phyloP scores from a whole-genome alignment of 139 green algal species.

The Chlorella sp. region DNA sequence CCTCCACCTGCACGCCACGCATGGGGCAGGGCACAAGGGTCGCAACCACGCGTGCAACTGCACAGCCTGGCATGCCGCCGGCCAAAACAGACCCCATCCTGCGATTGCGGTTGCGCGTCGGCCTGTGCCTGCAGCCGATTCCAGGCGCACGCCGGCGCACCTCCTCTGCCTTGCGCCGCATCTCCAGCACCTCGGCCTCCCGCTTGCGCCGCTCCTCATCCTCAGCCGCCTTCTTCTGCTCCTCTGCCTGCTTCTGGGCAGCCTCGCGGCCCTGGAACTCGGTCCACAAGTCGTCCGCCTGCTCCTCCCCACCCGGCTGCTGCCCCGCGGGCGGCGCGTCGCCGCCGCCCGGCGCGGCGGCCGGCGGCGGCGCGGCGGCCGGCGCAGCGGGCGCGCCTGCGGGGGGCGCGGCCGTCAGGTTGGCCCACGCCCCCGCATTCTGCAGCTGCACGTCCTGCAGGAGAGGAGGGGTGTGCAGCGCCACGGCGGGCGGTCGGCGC shows the following conservation, averaged over 20 bases:
- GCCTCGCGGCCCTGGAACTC: slow-evolving; percentile 51
- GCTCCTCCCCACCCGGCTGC: background rate
- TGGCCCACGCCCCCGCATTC: slow-evolving; percentile 48
- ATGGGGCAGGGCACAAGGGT: background rate
- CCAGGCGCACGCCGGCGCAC: background rate
- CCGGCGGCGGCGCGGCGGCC: background rate
- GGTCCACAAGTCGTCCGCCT: slow-evolving; percentile 51
- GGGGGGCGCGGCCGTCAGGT: slow-evolving; percentile 25
- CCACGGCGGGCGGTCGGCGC: too few relatives aligned
- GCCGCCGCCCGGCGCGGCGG: background rate
- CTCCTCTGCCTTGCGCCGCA: slow-evolving; percentile 19
- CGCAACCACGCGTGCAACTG: background rate
- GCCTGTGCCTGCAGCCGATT: background rate
- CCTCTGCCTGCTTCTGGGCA: slow-evolving; percentile 32
- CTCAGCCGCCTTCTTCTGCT: slow-evolving; percentile 29
- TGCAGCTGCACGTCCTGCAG: slow-evolving; percentile 50
- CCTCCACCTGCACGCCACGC: slow-evolving; percentile 9
- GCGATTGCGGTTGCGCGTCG: too few relatives aligned
- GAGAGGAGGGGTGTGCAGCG: background rate
- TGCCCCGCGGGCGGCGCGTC: background rate
- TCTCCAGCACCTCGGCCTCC: slow-evolving; percentile 10
- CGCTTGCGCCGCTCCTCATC: slow-evolving; percentile 22
- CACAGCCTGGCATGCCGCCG: background rate
- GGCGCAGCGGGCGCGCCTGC: background rate
- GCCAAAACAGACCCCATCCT: background rate